Percentiles rank a stretch among this genome's conserved stretches.
Evolutionary conservation across 768 basidiomycete species (phyloP).

Genomic region (Podaxis pistillaris): DNA sequence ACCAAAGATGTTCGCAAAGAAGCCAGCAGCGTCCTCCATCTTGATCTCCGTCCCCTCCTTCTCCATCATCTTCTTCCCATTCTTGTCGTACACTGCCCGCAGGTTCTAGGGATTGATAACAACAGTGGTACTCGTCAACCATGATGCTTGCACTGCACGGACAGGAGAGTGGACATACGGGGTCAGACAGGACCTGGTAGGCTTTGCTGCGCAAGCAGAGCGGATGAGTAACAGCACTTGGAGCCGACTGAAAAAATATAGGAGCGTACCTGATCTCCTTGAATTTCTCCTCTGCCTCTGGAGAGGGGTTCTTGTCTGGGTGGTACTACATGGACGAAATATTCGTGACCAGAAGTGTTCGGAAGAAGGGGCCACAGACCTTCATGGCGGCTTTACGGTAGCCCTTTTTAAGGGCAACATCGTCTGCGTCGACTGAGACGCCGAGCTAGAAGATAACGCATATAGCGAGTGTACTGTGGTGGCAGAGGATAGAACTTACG

Average conservation of each 20-base stretch:
- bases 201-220: constrained; percentile 64
- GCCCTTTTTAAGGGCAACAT: constrained; percentile 88
- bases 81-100: constrained; percentile 90
- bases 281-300: constrained; percentile 95
- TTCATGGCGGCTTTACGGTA: constrained; percentile 94
- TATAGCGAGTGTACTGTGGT: not conserved
- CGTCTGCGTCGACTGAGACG: constrained; percentile 69
- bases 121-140: not conserved
- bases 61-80: constrained; percentile 88
- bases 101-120: constrained; percentile 52
- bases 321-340: constrained; percentile 59
- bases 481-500: constrained; percentile 38
- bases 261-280: constrained; percentile 83
- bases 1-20: constrained; percentile 96
- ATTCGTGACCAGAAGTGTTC: not conserved
- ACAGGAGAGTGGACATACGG: constrained; percentile 45
- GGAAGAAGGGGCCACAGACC: constrained; percentile 40
- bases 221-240: constrained; percentile 1
- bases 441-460: constrained; percentile 49
- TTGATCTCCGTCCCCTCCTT: constrained; percentile 66
- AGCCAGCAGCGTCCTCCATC: constrained; percentile 90
- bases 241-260: not conserved
- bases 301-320: constrained; percentile 91
- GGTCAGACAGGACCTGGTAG: constrained; percentile 87
- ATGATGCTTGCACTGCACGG: not conserved